phyloP scores from a whole-genome alignment of 331 rosid genomes.

The Arachis monticola region DNA sequence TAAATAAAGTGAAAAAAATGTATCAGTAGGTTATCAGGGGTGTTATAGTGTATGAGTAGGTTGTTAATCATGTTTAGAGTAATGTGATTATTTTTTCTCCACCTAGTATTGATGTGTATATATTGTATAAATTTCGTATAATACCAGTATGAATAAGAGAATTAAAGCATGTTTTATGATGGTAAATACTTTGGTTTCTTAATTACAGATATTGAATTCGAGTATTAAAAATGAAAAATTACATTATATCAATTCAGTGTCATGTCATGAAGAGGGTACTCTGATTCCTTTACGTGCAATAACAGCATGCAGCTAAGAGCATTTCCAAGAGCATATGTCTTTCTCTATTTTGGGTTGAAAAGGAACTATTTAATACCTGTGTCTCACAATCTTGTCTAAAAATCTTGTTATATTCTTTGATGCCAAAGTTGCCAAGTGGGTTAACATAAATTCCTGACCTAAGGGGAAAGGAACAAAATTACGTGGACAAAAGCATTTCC shows the following conservation, averaged over 20 bases:
- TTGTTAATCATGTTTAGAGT: background rate
- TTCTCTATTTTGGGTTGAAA: constrained; percentile 12
- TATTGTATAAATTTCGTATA: too few species aligned
- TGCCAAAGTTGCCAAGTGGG: constrained; percentile 23
- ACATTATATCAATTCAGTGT: background rate
- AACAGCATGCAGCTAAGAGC: constrained; percentile 27
- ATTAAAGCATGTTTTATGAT: background rate
- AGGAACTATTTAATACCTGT: constrained; percentile 6
- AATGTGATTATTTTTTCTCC: background rate
- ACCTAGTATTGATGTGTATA: too few species aligned
- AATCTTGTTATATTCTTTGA: constrained; percentile 17
- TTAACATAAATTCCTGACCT: background rate
- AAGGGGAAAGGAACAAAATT: background rate
- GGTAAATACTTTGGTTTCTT: too few species aligned
- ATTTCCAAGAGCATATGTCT: constrained; percentile 31
- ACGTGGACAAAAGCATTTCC: background rate
- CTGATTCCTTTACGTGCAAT: constrained; percentile 20
- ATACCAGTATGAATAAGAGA: background rate
- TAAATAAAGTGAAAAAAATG: background rate
- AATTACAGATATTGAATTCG: too few species aligned
- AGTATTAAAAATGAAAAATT: too few species aligned
- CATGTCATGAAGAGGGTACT: constrained; percentile 6
- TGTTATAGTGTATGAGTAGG: background rate
- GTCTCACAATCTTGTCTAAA: background rate
- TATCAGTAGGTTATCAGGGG: too few species aligned